These are phyloP conservation scores for Zopfia rhizophila DNA, from an alignment of 2,329 filamentous ascomycete genomes.

Conservation along the genomic window DNA sequence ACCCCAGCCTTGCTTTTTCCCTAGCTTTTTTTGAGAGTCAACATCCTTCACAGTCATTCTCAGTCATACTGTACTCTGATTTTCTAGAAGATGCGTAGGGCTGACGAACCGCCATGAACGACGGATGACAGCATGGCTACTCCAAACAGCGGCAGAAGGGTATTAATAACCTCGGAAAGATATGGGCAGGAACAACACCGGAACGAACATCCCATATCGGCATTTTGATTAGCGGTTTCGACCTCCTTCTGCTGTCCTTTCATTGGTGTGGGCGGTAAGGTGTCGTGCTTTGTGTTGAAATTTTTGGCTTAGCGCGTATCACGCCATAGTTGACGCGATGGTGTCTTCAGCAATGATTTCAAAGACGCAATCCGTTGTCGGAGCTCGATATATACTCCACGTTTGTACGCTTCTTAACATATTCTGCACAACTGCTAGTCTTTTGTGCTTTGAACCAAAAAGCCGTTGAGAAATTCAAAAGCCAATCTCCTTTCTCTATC, in stretches of 20 bases:
- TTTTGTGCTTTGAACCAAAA: too few species aligned
- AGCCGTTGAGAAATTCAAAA: too few species aligned
- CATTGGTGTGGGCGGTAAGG: constrained; percentile 22
- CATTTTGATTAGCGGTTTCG: too few species aligned
- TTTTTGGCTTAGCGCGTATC: constrained; percentile 22
- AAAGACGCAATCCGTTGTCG: constrained; percentile 22
- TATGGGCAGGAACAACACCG: constrained; percentile 8
- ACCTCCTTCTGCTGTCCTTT: background rate
- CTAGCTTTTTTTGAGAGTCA: background rate
- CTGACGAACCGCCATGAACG: background rate
- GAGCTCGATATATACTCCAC: constrained; percentile 23
- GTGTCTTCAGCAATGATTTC: constrained; percentile 24
- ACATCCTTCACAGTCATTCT: constrained; percentile 1
- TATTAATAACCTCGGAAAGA: background rate
- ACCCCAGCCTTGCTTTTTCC: constrained; percentile 12
- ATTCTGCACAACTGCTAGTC: background rate
- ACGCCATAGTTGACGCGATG: constrained; percentile 19
- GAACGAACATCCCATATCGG: background rate
- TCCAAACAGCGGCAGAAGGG: too few species aligned
- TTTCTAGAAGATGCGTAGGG: background rate
- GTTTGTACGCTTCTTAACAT: constrained; percentile 5
- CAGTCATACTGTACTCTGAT: background rate
- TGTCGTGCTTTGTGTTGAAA: constrained; percentile 20
- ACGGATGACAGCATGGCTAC: background rate
- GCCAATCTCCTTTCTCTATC: too few species aligned